Base-by-base conservation (phyloP, 352 stramenopile species). In the Pythium vanterpoolii region DNA sequence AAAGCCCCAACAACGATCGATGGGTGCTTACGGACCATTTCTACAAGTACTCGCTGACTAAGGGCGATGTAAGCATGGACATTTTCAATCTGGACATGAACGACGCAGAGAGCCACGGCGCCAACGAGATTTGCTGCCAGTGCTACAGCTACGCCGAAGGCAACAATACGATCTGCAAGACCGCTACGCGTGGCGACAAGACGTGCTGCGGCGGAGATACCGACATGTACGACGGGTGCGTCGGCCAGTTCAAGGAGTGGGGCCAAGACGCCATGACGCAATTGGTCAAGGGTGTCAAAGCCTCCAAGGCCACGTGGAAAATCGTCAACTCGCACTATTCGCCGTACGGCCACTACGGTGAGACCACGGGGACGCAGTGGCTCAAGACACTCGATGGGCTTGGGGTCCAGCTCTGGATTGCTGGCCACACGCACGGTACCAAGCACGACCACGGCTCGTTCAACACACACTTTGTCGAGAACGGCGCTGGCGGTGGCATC, bases 21-120 rank as follows among this genome's bases (percentile, higher is more conserved):
- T 83, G 74, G 74, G 49, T 73, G 13, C 39, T 83, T 5, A 68
- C 64, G 18, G 74, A 79, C 68, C 72, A 78, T 52, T 83, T 76
- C 48, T 83, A 77, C 62, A 69, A 65, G 42, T 58, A 78, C 49
- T 55, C 51, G 28, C 52, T 83, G 27, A 50, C 69, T 27, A 36
- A 66, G n/a, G 61, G 52, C 27, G 72, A 64, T 26, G 63, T 80
- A n/a, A 68, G 43, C 21, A 65, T 83, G 19, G 74, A 83, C 31
- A 71, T 83, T 19, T 83, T 77, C 62, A 83, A 81, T 54, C 40
- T 83, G 16, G 74, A 83, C 51, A 83, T 66, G 49, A 83, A 79
- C 62, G 62, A 77, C 55, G 72, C 70, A 10, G 64, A 74, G 3
- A 71, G 46, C 33, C 69, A 77, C 57, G 72, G 64, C 31, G 63